Conservation (phyloP, 192 early-diverging fungal species). For the Coemansia sp. region DNA sequence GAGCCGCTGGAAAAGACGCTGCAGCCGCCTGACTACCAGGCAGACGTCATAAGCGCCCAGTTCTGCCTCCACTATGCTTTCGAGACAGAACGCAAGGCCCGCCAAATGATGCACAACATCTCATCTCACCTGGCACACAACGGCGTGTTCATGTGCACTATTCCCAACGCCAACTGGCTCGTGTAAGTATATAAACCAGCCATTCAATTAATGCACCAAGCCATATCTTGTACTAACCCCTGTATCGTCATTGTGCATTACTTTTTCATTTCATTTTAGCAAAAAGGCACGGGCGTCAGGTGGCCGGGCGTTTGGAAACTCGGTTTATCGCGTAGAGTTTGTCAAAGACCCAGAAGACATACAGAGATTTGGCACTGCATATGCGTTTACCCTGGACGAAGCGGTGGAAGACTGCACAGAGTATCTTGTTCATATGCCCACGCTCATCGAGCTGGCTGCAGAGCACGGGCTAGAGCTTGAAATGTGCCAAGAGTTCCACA, state of each 20-base stretch:
- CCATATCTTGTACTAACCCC: neutral
- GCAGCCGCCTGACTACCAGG: slow-evolving; percentile 52
- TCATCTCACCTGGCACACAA: slow-evolving; percentile 63
- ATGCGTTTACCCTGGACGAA: slow-evolving; percentile 89
- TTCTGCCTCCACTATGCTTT: slow-evolving; percentile 98
- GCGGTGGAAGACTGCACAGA: slow-evolving; percentile 97
- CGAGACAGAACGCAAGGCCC: slow-evolving; percentile 75
- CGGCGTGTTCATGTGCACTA: slow-evolving; percentile 88
- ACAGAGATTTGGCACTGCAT: slow-evolving; percentile 74
- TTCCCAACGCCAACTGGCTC: slow-evolving; percentile 88
- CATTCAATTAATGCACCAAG: too few species aligned
- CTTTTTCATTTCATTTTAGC: slow-evolving; percentile 21
- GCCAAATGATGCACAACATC: slow-evolving; percentile 80
- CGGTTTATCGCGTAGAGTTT: slow-evolving; percentile 84
- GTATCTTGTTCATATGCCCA: slow-evolving; percentile 85
- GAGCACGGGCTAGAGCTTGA: slow-evolving; percentile 79
- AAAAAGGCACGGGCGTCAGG: slow-evolving; percentile 30
- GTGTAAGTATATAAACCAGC: slow-evolving; percentile 52
- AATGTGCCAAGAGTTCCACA: slow-evolving; percentile 77
- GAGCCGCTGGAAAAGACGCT: slow-evolving; percentile 59
- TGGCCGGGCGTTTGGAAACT: slow-evolving; percentile 71
- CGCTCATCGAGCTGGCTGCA: slow-evolving; percentile 72
- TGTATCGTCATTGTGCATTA: neutral
- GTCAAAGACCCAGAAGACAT: slow-evolving; percentile 59
- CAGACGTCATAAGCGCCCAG: slow-evolving; percentile 91